Evolutionary conservation across 129 eudicot genomes (phyloP), one percentile per base, ranked within the genome.

Genomic region (Centella asiatica): DNA sequence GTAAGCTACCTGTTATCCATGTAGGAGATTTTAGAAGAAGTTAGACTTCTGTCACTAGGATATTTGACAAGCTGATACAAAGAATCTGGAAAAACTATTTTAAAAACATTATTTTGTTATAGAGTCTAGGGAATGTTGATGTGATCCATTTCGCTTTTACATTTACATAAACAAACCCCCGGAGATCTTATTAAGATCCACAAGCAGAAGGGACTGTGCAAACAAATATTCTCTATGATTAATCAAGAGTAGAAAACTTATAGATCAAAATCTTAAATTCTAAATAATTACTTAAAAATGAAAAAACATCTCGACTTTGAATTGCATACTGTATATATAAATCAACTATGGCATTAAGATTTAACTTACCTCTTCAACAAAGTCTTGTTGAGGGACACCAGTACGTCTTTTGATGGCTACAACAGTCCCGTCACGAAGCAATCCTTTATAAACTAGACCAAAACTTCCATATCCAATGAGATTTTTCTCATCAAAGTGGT

Each of bases 381-480:
- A 76, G 58, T 76, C 78, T 55, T 72, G 81, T 50, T 48, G 54
- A 27, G 81, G 76, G 47, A 40, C 31, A 34, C 81, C 76, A 1
- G 42, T 18, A 39, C 81, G 85, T 64, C 74, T 63, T 48, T 80
- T 80, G 55, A 75, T 69, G 40, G 78, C 85, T 24, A 80, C 85
- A 32, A 80, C 40, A 57, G 70, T 72, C 28, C 81, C 85, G 48
- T 80, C 81, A 24, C 40, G 48, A 27, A 80, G 81, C 39, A 76
- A 56, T 46, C 85, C 85, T 51, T 76, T 80, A 61, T 39, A 80
- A 73, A 72, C 85, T 7, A 76, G 62, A 40, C 85, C 85, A 31
- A 80, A 80, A 33, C 69, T 80, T 51, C 85, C 85, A 47, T 32
- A 64, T 34, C 85, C 85, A 65, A 80, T 80, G 66, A 80, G 76